Evolutionary conservation across 148 eudicot species (phyloP), one percentile per base, ranked within the genome.

Genomic region (Polygonum maritimum): DNA sequence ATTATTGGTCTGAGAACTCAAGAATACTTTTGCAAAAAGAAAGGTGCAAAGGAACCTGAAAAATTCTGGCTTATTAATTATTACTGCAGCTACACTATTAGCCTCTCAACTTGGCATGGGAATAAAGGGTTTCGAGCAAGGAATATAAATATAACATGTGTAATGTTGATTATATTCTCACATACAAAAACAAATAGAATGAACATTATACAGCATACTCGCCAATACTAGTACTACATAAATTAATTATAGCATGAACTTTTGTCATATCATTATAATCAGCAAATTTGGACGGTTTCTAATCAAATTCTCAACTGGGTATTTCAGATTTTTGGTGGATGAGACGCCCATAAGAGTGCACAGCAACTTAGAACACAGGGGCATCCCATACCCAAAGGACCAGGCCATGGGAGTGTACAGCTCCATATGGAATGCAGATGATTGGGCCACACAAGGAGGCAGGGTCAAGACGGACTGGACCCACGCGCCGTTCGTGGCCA

Each of bases 371-470:
- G 97, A 92, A 75, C 90, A 84, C 84, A 92, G 77, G 51, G 97
- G 97, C 2, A 84, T 92, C 10, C 96, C 97, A 0, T 92, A 65
- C 75, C 97, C 97, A 0, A 90, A 87, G 75, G 89, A 89, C 79
- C 97, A 92, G 63, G 67, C 93, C 14, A 92, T 92, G 97, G 97
- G 96, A 5, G 96, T 92, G 18, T 92, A 87, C 81, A 89, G 95
- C 75, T 89, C 96, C 4, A 90, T 92, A 39, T 92, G 97, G 97
- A 88, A 92, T 71, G 97, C 97, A 0, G 97, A 92, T 70, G 97
- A 92, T 76, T 92, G 97, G 97, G 97, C 97, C 33, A 92, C 97
- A 0, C 97, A 90, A 74, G 97, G 97, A 13, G 97, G 97, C 0
- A 77, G 86, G 9, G 89, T 90, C 15, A 92, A 92, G 83, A 92